Evolutionary conservation across 495 filamentous ascomycete genomes (phyloP), one percentile per base, ranked within the genome.

Genomic region (Podospora pseudopauciseta): DNA sequence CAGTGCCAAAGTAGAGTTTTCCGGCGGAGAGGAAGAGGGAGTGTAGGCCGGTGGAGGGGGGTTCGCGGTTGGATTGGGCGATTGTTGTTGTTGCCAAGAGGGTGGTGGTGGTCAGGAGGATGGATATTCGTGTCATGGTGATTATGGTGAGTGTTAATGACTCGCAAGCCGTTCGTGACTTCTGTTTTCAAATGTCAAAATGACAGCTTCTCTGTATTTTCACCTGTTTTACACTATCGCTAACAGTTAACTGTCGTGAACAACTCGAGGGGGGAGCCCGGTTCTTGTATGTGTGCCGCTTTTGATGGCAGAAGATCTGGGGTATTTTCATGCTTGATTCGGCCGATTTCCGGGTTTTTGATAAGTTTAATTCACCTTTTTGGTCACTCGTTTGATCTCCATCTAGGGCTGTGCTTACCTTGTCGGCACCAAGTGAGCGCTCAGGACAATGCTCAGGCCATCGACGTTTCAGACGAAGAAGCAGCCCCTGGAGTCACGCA

Each of bases 1-100:
- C 85, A 7, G 84, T 83, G 58, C 88, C 88, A 65, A 90, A 89
- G 76, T 88, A 90, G 16, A 76, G 49, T 64, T 83, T 79, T 65
- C 86, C 83, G 28, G 81, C 81, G 2, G 80, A 78, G 28, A 83
- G 78, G 58, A 84, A 85, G 58, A 87, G 83, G 23, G 82, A 76
- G 65, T 89, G 72, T n/a, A 88, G 77, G 68, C 73, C 5, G 74
- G 72, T 53, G 74, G 68, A 28, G 75, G 70, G 6, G 72, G 73
- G 30, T 69, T 15, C 30, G 27, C 20, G 61, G 13, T n/a, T 18
- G 28, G 27, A 32, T 63, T 39, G 27, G 61, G 30, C 19, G n/a
- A 5, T 62, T 5, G 60, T 7, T 0, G 60, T 30, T 28, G 5
- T 28, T 26, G 30, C 18, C 9, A 27, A 5, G 27, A 28, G 23